Evolutionary conservation across 1,284 basidiomycete species (phyloP), one percentile per base, ranked within the genome.

Genomic region (Cutaneotrichosporon cyanovorans): DNA sequence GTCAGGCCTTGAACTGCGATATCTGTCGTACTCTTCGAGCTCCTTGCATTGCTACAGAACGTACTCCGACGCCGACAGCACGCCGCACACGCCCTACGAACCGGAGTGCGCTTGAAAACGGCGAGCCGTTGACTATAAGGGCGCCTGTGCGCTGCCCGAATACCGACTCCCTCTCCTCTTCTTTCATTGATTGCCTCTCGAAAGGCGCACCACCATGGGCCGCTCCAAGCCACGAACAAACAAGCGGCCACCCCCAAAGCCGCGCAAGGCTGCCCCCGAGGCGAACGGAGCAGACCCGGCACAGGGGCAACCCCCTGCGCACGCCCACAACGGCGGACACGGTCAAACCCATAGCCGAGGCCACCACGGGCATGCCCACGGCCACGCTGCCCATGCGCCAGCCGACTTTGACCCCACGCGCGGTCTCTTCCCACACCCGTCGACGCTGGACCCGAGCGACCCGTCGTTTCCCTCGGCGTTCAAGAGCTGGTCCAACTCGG

Each of bases 171-270:
- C 22, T 22, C 6, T 20, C 30, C 12, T 22, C 32, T 18, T 30
- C 16, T 23, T n/a, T n/a, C n/a, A n/a, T n/a, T 25, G 4, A 15
- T n/a, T 23, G 9, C 7, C 28, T 5, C 16, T 22, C 23, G 11
- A 11, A 5, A 14, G n/a, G n/a, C 15, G 15, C 41, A 12, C 35
- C n/a, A 60, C 36, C 40, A 70, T 70, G 68, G 67, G 64, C 34
- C 59, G 64, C 45, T 65, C 63, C 22, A 70, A 70, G 42, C 62
- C 63, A 15, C 56, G 62, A 18, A 62, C 63, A 7, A 65, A 65
- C 53, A 69, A 69, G 49, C 57, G 60, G 21, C 51, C 55, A 12
- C 55, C 55, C 32, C 55, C 55, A 20, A 56, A 53, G 47, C 50
- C 45, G 28, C 50, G 50, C 39, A 34, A 30, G 22, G 38, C 40